Evolutionary conservation across 768 basidiomycete species (phyloP), one percentile per base, ranked within the genome.

Genomic region (Russula griseocarnosa): DNA sequence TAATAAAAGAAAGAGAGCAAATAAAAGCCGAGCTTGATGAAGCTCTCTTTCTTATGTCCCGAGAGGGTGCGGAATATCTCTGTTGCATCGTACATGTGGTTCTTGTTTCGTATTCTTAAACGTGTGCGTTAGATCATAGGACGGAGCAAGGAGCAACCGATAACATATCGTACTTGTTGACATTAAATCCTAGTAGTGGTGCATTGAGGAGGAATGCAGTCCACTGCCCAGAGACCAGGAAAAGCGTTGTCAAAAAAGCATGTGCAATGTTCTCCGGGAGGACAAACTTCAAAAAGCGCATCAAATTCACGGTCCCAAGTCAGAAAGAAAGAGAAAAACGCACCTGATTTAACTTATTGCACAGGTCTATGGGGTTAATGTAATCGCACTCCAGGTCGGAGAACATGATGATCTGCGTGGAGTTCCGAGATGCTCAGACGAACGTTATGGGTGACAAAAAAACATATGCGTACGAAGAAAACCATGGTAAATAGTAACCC

Each of bases 341-440:
- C 68, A 96, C 96, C 77, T 94, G 92, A 74, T 98, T 98, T 71
- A 98, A 87, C 81, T 97, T 98, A 79, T 98, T 98, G 79, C 97
- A 98, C 44, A 98, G 87, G 77, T 99, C 97, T 85, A 99, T 99
- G 58, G 97, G 97, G 78, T 99, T 99, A 82, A 98, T 96, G 79
- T 98, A 98, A 83, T 97, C 94, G 81, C 94, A 97, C 79, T 98
- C 96, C 73, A 98, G 80, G 79, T 98, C 97, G 50, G 94, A 97
- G 82, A 98, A 98, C 96, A 98, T 98, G 81, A 99, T 98, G 72
- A 99, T 98, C 96, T 98, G 70, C 36, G 6, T 20, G 26, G 38
- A 24, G n/a, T 38, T 56, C 34, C 44, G 36, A 53, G 34, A n/a
- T n/a, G 40, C 32, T 58, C 9, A 60, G 32, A 18, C 42, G 32